Evolutionary conservation across 768 basidiomycete genomes (phyloP).

Genomic region (Candolleomyces efflorescens): DNA sequence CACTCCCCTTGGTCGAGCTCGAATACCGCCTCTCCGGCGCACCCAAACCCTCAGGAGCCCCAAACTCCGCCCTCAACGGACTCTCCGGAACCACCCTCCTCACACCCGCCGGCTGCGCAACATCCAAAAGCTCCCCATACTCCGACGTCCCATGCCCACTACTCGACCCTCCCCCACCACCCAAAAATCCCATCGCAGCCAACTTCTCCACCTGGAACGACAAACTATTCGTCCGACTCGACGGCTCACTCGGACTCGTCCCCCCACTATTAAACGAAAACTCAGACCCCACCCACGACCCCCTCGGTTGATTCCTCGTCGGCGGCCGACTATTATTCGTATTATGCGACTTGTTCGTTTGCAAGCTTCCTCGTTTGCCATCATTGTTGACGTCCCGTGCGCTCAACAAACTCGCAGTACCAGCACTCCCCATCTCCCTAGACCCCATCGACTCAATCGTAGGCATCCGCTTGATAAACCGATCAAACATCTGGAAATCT

Average conservation of each 20-base stretch:
- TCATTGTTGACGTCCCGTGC: conserved; percentile 12
- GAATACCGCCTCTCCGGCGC: neutral
- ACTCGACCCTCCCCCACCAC: neutral
- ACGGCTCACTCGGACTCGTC: conserved; percentile 7
- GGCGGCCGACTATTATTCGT: conserved; percentile 30
- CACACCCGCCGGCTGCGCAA: conserved; percentile 7
- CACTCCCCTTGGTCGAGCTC: neutral
- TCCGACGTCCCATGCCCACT: conserved; percentile 1
- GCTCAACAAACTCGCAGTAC: conserved; percentile 17
- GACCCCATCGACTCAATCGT: conserved; percentile 78
- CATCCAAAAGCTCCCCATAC: conserved; percentile 17
- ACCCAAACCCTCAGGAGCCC: neutral
- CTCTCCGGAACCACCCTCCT: conserved; percentile 3
- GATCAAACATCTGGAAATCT: conserved; percentile 57
- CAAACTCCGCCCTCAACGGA: neutral
- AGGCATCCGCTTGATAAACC: conserved; percentile 69
- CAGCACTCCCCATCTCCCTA: conserved; percentile 42
- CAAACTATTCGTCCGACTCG: conserved; percentile 10
- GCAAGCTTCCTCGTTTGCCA: conserved; percentile 10
- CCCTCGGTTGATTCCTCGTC: conserved; percentile 30
- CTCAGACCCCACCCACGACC: neutral
- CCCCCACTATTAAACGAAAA: conserved; percentile 22
- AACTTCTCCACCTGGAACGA: conserved; percentile 8
- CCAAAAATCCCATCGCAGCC: conserved; percentile 5
- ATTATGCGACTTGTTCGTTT: conserved; percentile 11